Conservation (phyloP, 208 protist genomes). For the Leishmania gerbilli region DNA sequence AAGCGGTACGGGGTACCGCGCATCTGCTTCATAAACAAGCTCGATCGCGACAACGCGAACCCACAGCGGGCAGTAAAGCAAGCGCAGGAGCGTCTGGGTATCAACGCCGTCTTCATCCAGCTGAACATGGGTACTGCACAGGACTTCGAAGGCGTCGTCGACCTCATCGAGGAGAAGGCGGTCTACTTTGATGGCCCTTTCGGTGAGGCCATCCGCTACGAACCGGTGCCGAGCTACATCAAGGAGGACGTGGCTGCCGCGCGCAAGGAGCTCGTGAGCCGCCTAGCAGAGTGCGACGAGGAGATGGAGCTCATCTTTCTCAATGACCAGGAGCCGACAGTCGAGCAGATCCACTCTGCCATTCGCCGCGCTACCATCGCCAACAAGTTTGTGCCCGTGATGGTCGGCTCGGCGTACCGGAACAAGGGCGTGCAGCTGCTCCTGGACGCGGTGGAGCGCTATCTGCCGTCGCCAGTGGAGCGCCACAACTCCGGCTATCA, state of each 20-base stretch:
- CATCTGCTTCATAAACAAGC: conserved; percentile 99
- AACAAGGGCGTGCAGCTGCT: conserved; percentile 99
- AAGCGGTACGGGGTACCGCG: conserved; percentile 97
- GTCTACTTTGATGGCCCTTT: conserved; percentile 94
- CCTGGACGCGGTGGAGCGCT: conserved; percentile 96
- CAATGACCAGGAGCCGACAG: conserved; percentile 90
- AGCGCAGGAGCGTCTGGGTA: conserved; percentile 92
- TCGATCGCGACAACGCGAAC: conserved; percentile 96
- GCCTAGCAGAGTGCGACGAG: conserved; percentile 96
- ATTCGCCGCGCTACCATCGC: conserved; percentile 94
- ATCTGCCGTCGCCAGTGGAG: conserved; percentile 96
- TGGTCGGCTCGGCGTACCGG: conserved; percentile 97
- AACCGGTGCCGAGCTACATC: conserved; percentile 83
- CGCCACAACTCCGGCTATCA: conserved; percentile 81
- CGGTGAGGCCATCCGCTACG: conserved; percentile 88
- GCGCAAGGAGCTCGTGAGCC: conserved; percentile 92
- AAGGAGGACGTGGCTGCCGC: conserved; percentile 70
- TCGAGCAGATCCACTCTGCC: conserved; percentile 88
- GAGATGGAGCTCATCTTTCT: conserved; percentile 95
- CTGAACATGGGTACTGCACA: conserved; percentile 97
- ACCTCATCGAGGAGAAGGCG: conserved; percentile 93
- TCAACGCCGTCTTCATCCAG: conserved; percentile 96
- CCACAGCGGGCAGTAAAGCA: conserved; percentile 79
- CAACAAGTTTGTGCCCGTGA: conserved; percentile 96
- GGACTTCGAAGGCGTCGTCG: conserved; percentile 96